These are phyloP conservation scores for Mortierella sp. DNA, from an alignment of 371 early-diverging fungal species.

Conservation along the genomic window DNA sequence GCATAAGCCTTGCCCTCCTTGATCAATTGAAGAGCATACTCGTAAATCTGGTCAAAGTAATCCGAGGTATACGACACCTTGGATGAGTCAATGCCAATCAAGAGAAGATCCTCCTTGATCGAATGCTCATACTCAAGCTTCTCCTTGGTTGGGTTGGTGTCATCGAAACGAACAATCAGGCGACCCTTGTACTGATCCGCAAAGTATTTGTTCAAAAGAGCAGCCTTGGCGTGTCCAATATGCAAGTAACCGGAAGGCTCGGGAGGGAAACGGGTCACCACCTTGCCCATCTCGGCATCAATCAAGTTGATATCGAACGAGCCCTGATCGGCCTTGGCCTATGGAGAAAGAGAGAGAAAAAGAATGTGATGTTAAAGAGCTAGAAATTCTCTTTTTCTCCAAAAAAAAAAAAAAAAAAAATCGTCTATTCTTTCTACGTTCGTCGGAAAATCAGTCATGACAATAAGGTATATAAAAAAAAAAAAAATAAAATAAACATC, in stretches of 20 bases:
- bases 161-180: constrained; percentile 98
- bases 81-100: constrained; percentile 90
- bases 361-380: background rate
- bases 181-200: constrained; percentile 94
- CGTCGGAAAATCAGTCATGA: background rate
- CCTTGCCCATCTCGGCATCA: constrained; percentile 85
- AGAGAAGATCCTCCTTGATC: constrained; percentile 91
- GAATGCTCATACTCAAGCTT: constrained; percentile 94
- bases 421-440: background rate
- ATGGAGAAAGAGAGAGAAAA: background rate
- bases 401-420: background rate
- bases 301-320: constrained; percentile 92
- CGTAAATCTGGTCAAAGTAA: constrained; percentile 92
- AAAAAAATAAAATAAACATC: background rate
- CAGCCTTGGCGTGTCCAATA: constrained; percentile 99
- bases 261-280: constrained; percentile 98
- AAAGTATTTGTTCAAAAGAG: constrained; percentile 98
- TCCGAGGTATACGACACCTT: constrained; percentile 94
- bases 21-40: constrained; percentile 90
- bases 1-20: constrained; percentile 95
- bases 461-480: background rate
- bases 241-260: constrained; percentile 99
- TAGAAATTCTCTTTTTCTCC: too few relatives aligned
- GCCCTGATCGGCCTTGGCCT: constrained; percentile 86
- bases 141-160: constrained; percentile 99